Evolutionary conservation across 2,329 filamentous ascomycete species (phyloP).

Genomic region (Calycina marina): DNA sequence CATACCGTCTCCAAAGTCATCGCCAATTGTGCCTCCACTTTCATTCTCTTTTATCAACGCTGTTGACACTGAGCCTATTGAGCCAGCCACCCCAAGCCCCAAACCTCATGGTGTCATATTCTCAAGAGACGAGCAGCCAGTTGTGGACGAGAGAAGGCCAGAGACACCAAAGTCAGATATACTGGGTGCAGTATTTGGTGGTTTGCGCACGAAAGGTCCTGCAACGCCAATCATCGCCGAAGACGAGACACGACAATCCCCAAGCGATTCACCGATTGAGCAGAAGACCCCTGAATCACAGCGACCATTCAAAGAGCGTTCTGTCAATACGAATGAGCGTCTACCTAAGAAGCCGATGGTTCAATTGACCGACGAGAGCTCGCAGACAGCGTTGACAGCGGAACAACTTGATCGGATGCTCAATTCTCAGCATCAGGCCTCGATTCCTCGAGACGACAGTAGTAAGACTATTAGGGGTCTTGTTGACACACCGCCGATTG

Average conservation of each 20-base stretch:
- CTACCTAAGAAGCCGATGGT: conserved; percentile 26
- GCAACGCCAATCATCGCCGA: conserved; percentile 41
- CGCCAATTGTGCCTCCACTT: conserved; percentile 18
- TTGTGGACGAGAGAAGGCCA: conserved; percentile 21
- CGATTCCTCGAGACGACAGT: conserved; percentile 12
- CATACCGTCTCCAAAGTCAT: conserved; percentile 12
- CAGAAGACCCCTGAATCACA: conserved; percentile 38
- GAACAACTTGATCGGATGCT: conserved; percentile 68
- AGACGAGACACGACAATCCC: conserved; percentile 46
- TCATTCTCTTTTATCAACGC: conserved; percentile 19
- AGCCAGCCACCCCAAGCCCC: conserved; percentile 30
- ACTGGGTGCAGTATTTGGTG: conserved; percentile 29
- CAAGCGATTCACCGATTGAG: conserved; percentile 32
- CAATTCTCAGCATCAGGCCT: conserved; percentile 31
- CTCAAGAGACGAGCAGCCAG: conserved; percentile 29
- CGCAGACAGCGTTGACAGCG: conserved; percentile 74
- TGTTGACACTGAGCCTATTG: conserved; percentile 19
- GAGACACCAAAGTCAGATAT: conserved; percentile 28
- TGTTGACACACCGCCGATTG: conserved; percentile 21
- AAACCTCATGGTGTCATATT: conserved; percentile 42
- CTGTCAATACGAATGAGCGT: conserved; percentile 36
- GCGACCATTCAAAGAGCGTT: conserved; percentile 45
- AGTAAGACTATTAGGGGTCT: conserved; percentile 15
- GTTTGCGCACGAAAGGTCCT: conserved; percentile 28
- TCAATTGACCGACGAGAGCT: conserved; percentile 51